These are phyloP conservation scores for Pistacia integerrima DNA, from an alignment of 345 rosid species.

Conservation along the genomic window DNA sequence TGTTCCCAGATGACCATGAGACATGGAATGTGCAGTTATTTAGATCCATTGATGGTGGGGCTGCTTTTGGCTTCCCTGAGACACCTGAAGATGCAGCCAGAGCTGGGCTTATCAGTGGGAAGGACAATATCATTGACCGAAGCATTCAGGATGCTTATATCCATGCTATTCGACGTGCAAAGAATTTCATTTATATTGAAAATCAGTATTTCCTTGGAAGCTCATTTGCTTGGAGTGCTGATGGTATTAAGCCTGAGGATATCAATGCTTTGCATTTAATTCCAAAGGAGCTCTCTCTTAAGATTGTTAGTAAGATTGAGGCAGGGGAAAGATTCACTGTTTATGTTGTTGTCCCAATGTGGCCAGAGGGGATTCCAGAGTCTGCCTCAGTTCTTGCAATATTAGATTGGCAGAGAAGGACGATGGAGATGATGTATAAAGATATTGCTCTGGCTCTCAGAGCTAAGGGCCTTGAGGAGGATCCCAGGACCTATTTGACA, in stretches of 20 bases:
- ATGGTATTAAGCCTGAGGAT: constrained; percentile 86
- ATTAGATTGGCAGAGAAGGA: constrained; percentile 94
- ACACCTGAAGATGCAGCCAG: constrained; percentile 94
- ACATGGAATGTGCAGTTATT: constrained; percentile 94
- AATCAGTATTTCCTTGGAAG: constrained; percentile 98
- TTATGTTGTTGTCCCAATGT: constrained; percentile 92
- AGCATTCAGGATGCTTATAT: constrained; percentile 97
- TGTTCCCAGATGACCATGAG: constrained; percentile 74
- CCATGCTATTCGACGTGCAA: constrained; percentile 93
- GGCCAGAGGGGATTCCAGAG: constrained; percentile 99
- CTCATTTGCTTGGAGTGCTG: constrained; percentile 82
- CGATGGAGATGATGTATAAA: constrained; percentile 96
- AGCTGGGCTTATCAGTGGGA: constrained; percentile 95
- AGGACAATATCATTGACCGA: constrained; percentile 92
- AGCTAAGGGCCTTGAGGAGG: constrained; percentile 68
- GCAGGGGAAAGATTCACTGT: constrained; percentile 85
- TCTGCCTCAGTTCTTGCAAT: constrained; percentile 93
- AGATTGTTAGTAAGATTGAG: constrained; percentile 92
- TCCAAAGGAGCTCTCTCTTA: constrained; percentile 92
- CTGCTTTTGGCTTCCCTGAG: constrained; percentile 96
- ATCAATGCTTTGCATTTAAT: constrained; percentile 83
- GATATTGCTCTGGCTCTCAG: constrained; percentile 75
- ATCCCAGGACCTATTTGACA: constrained; percentile 86
- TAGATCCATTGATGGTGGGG: constrained; percentile 98
- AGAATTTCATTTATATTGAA: constrained; percentile 89